Evolutionary conservation across 2,329 filamentous ascomycete genomes (phyloP).

Genomic region (Colletotrichum graminicola): DNA sequence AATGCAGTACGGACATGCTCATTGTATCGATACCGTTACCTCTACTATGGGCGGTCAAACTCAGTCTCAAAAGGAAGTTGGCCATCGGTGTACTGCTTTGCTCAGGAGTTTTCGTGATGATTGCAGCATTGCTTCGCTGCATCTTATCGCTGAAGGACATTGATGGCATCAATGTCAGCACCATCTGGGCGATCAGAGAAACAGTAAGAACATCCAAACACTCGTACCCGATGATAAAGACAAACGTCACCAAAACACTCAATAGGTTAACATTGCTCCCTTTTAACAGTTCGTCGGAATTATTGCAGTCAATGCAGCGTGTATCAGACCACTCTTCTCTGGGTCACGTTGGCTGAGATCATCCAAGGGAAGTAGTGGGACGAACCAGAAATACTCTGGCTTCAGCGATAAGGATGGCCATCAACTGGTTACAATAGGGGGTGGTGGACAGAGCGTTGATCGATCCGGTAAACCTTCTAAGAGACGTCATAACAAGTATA

Average conservation of each 20-base stretch:
- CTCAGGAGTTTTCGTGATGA: slow-evolving; percentile 58
- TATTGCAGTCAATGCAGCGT: slow-evolving; percentile 57
- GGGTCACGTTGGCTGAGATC: slow-evolving; percentile 50
- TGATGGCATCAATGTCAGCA: slow-evolving; percentile 53
- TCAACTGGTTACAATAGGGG: slow-evolving; percentile 46
- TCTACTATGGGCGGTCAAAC: slow-evolving; percentile 55
- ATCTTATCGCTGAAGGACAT: slow-evolving; percentile 53
- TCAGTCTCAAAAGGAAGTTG: slow-evolving; percentile 54
- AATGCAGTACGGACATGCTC: slow-evolving; percentile 53
- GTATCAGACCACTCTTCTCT: slow-evolving; percentile 56
- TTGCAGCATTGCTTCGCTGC: slow-evolving; percentile 57
- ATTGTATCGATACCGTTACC: slow-evolving; percentile 57
- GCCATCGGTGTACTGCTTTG: slow-evolving; percentile 55
- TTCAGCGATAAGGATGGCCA: slow-evolving; percentile 46
- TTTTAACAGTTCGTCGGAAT: slow-evolving; percentile 56
- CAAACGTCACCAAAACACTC: not conserved
- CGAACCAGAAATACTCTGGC: slow-evolving; percentile 44
- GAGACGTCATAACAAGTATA: slow-evolving; percentile 33
- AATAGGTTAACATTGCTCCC: not conserved
- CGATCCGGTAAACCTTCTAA: slow-evolving; percentile 23
- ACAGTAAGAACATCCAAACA: slow-evolving; percentile 47
- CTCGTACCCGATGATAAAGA: not conserved
- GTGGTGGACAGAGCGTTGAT: slow-evolving; percentile 40
- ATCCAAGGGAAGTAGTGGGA: slow-evolving; percentile 49
- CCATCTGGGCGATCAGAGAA: slow-evolving; percentile 59